Evolutionary conservation across 805 yeast species (phyloP).

Genomic region (Monosporozyma siamensis): DNA sequence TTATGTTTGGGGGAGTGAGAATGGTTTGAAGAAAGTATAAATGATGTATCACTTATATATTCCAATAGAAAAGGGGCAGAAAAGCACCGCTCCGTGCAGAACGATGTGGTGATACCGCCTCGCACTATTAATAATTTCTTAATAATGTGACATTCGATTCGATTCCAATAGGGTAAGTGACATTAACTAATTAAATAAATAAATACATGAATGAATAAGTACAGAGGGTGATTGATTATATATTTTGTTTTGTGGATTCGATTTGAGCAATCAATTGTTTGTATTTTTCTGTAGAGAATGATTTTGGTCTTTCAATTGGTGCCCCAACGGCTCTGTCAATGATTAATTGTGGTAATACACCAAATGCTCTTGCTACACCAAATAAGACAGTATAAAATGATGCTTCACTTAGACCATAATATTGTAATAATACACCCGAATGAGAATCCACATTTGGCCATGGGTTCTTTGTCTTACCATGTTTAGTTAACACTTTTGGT

Average conservation of each 20-base stretch:
- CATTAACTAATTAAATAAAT: no score
- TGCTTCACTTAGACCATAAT: constrained; percentile 76
- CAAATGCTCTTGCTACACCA: constrained; percentile 81
- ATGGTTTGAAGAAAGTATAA: no score
- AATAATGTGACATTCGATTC: no score
- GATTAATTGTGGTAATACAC: constrained; percentile 78
- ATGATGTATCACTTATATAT: no score
- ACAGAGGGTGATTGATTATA: no score
- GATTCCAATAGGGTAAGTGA: no score
- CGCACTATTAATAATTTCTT: no score
- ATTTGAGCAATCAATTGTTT: constrained; percentile 60
- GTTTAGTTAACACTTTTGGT: constrained; percentile 69
- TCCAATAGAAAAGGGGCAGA: neutral
- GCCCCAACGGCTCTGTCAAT: constrained; percentile 75
- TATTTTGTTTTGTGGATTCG: no score
- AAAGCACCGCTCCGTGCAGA: neutral
- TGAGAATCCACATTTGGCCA: constrained; percentile 89
- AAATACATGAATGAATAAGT: no score
- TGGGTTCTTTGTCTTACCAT: constrained; percentile 88
- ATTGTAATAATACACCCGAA: constrained; percentile 76
- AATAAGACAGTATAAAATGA: constrained; percentile 79
- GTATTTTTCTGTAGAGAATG: constrained; percentile 90
- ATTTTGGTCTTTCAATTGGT: constrained; percentile 83
- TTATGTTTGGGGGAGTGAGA: neutral
- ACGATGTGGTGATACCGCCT: no score